Percentiles rank a stretch among this genome's conserved stretches.
Conservation (phyloP, 768 basidiomycete species). For the Termitomyces sp. region DNA sequence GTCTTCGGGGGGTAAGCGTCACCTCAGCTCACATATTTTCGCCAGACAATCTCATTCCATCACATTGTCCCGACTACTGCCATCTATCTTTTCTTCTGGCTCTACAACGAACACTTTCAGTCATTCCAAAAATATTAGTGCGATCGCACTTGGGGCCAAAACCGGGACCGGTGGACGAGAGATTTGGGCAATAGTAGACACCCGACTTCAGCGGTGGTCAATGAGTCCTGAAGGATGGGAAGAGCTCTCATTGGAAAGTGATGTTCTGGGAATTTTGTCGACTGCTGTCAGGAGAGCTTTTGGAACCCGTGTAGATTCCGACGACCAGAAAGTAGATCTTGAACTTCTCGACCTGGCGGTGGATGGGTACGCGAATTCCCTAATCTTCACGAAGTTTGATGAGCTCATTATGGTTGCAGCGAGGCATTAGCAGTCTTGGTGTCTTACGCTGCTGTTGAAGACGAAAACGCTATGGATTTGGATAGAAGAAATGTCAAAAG, state of each 20-base stretch:
- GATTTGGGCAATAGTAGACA: constrained; percentile 66
- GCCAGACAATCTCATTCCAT: constrained; percentile 45
- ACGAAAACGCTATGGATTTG: constrained; percentile 30
- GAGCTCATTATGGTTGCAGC: constrained; percentile 21
- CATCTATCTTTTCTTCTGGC: constrained; percentile 38
- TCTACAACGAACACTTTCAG: constrained; percentile 32
- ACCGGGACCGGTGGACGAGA: constrained; percentile 41
- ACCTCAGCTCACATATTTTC: constrained; percentile 54
- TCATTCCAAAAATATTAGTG: constrained; percentile 56
- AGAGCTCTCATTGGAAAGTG: constrained; percentile 50
- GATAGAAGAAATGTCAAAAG: constrained; percentile 45
- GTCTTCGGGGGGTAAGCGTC: constrained; percentile 64
- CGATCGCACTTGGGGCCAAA: constrained; percentile 46
- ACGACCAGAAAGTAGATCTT: constrained; percentile 53
- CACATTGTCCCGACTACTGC: constrained; percentile 35
- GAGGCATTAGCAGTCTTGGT: constrained; percentile 55
- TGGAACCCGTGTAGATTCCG: constrained; percentile 25
- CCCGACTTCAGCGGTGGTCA: constrained; percentile 65
- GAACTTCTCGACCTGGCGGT: constrained; percentile 69
- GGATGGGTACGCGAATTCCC: constrained; percentile 35
- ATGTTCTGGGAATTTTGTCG: constrained; percentile 44
- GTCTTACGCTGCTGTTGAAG: constrained; percentile 59
- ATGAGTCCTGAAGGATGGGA: constrained; percentile 68
- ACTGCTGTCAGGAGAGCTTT: constrained; percentile 41
- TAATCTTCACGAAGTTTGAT: not conserved